Conservation (phyloP, 805 yeast species). For the Lipomyces chichibuensis region DNA sequence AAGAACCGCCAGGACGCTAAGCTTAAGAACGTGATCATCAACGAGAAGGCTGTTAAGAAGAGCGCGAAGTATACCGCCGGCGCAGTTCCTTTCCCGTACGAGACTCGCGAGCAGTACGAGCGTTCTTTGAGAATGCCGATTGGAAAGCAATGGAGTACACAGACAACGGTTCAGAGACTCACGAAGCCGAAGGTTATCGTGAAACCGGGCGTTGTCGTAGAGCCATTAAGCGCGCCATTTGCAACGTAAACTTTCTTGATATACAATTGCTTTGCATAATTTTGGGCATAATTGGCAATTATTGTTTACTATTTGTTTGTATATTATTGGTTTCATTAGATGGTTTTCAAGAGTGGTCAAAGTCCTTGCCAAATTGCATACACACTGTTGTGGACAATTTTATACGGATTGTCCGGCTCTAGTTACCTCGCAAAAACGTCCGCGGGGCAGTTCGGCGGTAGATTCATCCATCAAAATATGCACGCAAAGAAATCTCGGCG, state of each 20-base stretch:
- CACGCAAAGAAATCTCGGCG: no score
- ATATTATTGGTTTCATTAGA: neutral
- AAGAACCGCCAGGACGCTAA: slow-evolving; percentile 78
- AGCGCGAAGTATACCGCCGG: slow-evolving; percentile 81
- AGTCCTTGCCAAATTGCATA: no score
- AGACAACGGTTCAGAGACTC: slow-evolving; percentile 80
- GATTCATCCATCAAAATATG: no score
- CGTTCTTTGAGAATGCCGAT: slow-evolving; percentile 92
- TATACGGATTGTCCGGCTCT: no score
- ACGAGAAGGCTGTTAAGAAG: slow-evolving; percentile 84
- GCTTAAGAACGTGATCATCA: slow-evolving; percentile 80
- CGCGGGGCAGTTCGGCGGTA: no score
- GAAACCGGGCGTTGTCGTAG: slow-evolving; percentile 86
- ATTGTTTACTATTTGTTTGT: neutral
- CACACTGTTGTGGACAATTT: no score
- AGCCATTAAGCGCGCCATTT: slow-evolving; percentile 87
- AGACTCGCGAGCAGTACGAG: slow-evolving; percentile 91
- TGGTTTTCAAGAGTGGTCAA: neutral
- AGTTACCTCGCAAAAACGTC: no score
- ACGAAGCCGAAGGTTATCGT: slow-evolving; percentile 87
- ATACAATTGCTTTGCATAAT: neutral
- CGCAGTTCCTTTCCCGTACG: slow-evolving; percentile 94
- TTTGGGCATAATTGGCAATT: neutral
- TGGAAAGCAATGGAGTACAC: slow-evolving; percentile 95
- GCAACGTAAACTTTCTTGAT: neutral